A percentile compares a stretch with the other conserved stretches of the same genome.
Conservation (phyloP, 345 rosid species). For the Aurinia saxatilis region DNA sequence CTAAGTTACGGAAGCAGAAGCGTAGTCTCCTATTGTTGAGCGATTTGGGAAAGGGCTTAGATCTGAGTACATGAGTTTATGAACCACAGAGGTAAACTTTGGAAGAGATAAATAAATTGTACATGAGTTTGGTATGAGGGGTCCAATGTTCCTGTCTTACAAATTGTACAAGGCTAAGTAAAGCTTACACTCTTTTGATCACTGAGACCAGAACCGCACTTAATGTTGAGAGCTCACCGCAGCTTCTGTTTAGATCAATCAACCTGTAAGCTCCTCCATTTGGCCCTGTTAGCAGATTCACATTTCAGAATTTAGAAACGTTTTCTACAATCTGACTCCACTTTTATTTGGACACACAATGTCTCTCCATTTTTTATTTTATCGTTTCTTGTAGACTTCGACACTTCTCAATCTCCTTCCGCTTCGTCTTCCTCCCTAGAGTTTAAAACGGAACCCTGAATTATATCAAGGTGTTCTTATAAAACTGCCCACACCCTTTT, state of each 20-base stretch:
- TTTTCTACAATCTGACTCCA: neutral
- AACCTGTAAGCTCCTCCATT: slow-evolving; percentile 81
- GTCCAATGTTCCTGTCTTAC: slow-evolving; percentile 11
- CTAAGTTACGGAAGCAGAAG: slow-evolving; percentile 11
- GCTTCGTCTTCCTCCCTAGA: no score
- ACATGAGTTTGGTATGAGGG: slow-evolving; percentile 13
- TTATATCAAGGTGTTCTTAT: no score
- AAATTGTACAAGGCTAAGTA: slow-evolving; percentile 7
- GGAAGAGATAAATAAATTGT: neutral
- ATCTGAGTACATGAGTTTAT: no score
- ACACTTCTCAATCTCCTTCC: no score
- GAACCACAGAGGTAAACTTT: no score
- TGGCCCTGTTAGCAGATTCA: slow-evolving; percentile 53
- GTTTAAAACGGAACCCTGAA: no score
- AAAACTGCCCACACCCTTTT: no score
- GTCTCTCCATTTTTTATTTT: no score
- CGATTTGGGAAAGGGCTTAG: slow-evolving; percentile 15
- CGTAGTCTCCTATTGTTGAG: neutral
- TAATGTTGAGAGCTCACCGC: neutral
- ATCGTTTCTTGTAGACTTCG: no score
- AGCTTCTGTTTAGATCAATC: slow-evolving; percentile 30
- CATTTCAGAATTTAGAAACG: neutral
- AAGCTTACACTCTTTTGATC: slow-evolving; percentile 1
- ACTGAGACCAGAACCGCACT: neutral
- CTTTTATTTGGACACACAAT: no score